Percentiles rank a stretch among this genome's conserved stretches.
Conservation (phyloP, 805 yeast genomes). For the Saccharomycodes ludwigii region DNA sequence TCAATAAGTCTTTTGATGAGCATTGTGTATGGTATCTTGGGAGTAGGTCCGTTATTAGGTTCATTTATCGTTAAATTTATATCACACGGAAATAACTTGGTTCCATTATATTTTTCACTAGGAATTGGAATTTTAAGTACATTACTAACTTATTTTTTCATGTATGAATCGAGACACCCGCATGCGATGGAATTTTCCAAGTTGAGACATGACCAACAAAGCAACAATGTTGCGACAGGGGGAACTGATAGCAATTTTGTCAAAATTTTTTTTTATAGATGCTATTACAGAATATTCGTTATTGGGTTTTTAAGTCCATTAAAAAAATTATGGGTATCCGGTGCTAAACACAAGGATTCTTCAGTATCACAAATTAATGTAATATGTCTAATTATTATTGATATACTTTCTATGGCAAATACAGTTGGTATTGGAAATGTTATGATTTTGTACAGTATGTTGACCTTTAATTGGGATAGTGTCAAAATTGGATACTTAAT, state of each 20-base stretch:
- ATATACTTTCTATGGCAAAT: conserved; percentile 10
- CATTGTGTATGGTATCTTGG: conserved; percentile 9
- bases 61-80: conserved; percentile 10
- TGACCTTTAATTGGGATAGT: conserved; percentile 10
- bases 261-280: too few species aligned
- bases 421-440: conserved; percentile 11
- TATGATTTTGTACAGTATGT: conserved; percentile 8
- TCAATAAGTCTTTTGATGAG: conserved; percentile 12
- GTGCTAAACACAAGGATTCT: conserved; percentile 4
- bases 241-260: conserved; percentile 3
- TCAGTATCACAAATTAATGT: conserved; percentile 8
- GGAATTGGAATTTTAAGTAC: conserved; percentile 5
- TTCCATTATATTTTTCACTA: conserved; percentile 6
- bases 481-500: conserved; percentile 14
- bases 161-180: conserved; percentile 13
- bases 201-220: conserved; percentile 1
- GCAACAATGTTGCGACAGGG: conserved; percentile 25
- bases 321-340: conserved; percentile 10
- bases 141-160: conserved; percentile 1
- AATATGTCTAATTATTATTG: conserved; percentile 8
- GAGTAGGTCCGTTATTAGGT: conserved; percentile 12
- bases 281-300: too few species aligned
- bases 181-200: conserved; percentile 10
- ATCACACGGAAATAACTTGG: conserved; percentile 2
- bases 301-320: conserved; percentile 10